A percentile compares a stretch with the other conserved stretches of the same genome.
These are phyloP conservation scores for Yamadazyma sp. DNA, from an alignment of 1,139 yeast species.

Conservation along the genomic window DNA sequence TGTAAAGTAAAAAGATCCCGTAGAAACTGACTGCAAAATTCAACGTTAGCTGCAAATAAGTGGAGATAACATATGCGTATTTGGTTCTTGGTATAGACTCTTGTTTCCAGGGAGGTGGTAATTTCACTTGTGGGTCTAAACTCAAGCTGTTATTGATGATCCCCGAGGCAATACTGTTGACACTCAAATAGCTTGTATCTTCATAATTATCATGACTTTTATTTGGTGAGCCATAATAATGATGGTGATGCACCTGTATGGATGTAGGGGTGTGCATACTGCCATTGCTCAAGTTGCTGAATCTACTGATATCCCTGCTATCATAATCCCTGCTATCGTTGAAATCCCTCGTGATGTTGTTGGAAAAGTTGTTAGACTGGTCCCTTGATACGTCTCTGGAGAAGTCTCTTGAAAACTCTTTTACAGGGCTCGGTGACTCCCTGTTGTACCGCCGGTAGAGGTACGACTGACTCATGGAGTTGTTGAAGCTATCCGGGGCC, in stretches of 20 bases:
- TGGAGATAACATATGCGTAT: constrained; percentile 53
- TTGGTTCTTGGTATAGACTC: constrained; percentile 37
- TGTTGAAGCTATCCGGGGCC: constrained; percentile 9
- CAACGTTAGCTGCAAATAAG: constrained; percentile 54
- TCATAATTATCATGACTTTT: constrained; percentile 4
- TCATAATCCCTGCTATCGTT: neutral
- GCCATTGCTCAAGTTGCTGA: constrained; percentile 1
- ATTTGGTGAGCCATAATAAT: constrained; percentile 17
- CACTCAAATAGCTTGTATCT: constrained; percentile 10
- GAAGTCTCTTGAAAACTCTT: constrained; percentile 16
- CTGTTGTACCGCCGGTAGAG: constrained; percentile 15
- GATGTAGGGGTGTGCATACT: constrained; percentile 10
- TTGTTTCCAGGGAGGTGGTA: constrained; percentile 54
- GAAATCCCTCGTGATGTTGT: neutral
- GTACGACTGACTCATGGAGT: constrained; percentile 18
- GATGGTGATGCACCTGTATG: constrained; percentile 18
- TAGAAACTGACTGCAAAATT: constrained; percentile 47
- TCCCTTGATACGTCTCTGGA: neutral
- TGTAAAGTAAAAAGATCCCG: constrained; percentile 40
- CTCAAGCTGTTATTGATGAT: neutral
- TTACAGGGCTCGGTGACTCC: constrained; percentile 13
- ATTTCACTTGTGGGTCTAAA: constrained; percentile 7
- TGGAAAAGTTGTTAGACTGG: constrained; percentile 1
- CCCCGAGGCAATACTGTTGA: constrained; percentile 6
- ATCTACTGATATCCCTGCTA: neutral